Percentiles rank a stretch among this genome's conserved stretches.
Evolutionary conservation across 768 basidiomycete genomes (phyloP).

Genomic region (Pleurotus ostreatus): DNA sequence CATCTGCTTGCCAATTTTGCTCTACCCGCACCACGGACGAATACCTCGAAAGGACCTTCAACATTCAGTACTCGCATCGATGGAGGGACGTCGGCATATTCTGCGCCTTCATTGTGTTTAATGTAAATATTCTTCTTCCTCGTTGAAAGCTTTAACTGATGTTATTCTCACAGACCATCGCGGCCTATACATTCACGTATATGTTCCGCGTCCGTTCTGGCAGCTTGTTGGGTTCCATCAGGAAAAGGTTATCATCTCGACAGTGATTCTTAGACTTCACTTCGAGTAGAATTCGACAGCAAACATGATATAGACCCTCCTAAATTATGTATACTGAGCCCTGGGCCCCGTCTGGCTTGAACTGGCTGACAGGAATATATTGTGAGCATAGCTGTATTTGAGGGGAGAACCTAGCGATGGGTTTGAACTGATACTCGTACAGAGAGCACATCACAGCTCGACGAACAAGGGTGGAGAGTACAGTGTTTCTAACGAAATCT

Average conservation of each 20-base stretch:
- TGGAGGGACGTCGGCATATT: slow-evolving; percentile 57
- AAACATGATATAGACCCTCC: too few relatives aligned
- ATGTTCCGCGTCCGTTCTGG: slow-evolving; percentile 3
- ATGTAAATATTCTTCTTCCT: slow-evolving; percentile 31
- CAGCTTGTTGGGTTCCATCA: neutral
- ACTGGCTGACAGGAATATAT: too few relatives aligned
- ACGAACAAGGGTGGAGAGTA: too few relatives aligned
- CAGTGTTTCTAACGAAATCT: too few relatives aligned
- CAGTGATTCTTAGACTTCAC: too few relatives aligned
- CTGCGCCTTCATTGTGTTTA: slow-evolving; percentile 43
- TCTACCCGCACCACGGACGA: slow-evolving; percentile 51
- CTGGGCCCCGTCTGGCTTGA: too few relatives aligned
- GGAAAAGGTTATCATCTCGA: neutral
- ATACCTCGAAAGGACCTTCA: slow-evolving; percentile 48
- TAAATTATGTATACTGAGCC: too few relatives aligned
- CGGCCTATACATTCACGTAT: slow-evolving; percentile 38
- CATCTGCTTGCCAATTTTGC: slow-evolving; percentile 56
- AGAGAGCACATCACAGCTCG: too few relatives aligned
- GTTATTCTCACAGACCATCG: slow-evolving; percentile 27
- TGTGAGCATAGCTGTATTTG: too few relatives aligned
- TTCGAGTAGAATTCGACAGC: too few relatives aligned
- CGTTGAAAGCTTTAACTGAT: slow-evolving; percentile 3
- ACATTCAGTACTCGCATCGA: slow-evolving; percentile 48
- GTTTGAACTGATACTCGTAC: too few relatives aligned
- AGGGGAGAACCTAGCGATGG: too few relatives aligned